These are phyloP conservation scores for Trametes elegans DNA, from an alignment of 768 basidiomycete genomes.

Conservation along the genomic window DNA sequence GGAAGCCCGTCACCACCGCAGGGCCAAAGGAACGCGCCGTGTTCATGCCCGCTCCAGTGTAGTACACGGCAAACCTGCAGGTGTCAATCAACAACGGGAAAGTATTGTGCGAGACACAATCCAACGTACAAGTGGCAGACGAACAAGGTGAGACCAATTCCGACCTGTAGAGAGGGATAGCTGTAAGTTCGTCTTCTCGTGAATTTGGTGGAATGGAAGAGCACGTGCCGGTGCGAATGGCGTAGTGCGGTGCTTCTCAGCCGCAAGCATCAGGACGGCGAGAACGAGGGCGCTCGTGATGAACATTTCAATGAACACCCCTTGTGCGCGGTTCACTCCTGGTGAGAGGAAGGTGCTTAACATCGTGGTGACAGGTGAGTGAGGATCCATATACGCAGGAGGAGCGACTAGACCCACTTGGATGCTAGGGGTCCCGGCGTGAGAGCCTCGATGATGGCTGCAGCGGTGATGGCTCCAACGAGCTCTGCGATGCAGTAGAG, in stretches of 20 bases:
- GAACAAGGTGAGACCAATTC: constrained; percentile 66
- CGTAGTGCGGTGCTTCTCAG: constrained; percentile 64
- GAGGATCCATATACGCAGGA: neutral
- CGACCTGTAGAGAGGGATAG: constrained; percentile 47
- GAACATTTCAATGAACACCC: constrained; percentile 72
- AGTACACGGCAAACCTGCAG: constrained; percentile 54
- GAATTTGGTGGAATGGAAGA: neutral
- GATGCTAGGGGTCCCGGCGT: constrained; percentile 54
- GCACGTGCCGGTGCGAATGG: constrained; percentile 62
- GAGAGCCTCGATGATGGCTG: constrained; percentile 52
- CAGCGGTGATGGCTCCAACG: constrained; percentile 55
- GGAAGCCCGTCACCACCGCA: constrained; percentile 63
- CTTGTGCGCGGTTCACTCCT: constrained; percentile 53
- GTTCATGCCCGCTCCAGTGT: constrained; percentile 68
- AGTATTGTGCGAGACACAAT: neutral
- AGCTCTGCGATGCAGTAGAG: constrained; percentile 64
- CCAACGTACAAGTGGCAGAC: constrained; percentile 53
- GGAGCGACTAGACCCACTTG: constrained; percentile 54
- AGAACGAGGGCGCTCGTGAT: constrained; percentile 57
- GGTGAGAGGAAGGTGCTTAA: constrained; percentile 46
- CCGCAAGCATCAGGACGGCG: constrained; percentile 70
- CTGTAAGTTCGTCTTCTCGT: neutral
- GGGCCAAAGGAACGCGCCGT: constrained; percentile 71
- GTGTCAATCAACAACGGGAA: neutral
- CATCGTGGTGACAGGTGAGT: constrained; percentile 26